Percentiles rank a stretch among this genome's conserved stretches.
phyloP scores from a whole-genome alignment of 78 protist species.

The Protostelium mycophagum region DNA sequence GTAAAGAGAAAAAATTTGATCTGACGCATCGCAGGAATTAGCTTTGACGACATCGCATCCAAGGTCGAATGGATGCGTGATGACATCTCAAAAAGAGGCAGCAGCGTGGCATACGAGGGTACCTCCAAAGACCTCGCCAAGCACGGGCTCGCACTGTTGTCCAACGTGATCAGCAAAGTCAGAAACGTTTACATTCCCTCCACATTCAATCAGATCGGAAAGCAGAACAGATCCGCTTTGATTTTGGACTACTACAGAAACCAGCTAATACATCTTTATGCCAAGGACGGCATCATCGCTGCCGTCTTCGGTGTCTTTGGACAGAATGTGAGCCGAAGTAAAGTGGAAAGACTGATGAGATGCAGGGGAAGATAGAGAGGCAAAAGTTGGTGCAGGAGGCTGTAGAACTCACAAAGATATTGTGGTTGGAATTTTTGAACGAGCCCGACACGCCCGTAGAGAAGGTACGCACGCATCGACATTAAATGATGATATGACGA shows the following conservation, averaged over 20 bases:
- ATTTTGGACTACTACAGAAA: constrained; percentile 47
- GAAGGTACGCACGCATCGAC: neutral
- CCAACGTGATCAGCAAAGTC: constrained; percentile 32
- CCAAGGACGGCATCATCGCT: constrained; percentile 56
- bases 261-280: constrained; percentile 47
- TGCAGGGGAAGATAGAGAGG: constrained; percentile 21
- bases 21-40: constrained; percentile 25
- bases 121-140: constrained; percentile 43
- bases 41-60: constrained; percentile 40
- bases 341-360: neutral
- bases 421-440: constrained; percentile 45
- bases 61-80: constrained; percentile 59
- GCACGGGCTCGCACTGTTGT: constrained; percentile 28
- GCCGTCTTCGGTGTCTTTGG: constrained; percentile 14
- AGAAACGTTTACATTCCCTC: constrained; percentile 60
- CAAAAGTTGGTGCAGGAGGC: constrained; percentile 29
- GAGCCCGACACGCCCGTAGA: constrained; percentile 12
- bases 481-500: constrained; percentile 1
- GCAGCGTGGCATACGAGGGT: constrained; percentile 62
- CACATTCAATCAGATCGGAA: constrained; percentile 21
- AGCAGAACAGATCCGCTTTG: constrained; percentile 22
- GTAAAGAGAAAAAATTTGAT: too few relatives aligned
- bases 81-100: constrained; percentile 48
- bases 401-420: constrained; percentile 29
- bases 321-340: constrained; percentile 3